Evolutionary conservation across 768 basidiomycete species (phyloP).

Genomic region (Russula brevipes): DNA sequence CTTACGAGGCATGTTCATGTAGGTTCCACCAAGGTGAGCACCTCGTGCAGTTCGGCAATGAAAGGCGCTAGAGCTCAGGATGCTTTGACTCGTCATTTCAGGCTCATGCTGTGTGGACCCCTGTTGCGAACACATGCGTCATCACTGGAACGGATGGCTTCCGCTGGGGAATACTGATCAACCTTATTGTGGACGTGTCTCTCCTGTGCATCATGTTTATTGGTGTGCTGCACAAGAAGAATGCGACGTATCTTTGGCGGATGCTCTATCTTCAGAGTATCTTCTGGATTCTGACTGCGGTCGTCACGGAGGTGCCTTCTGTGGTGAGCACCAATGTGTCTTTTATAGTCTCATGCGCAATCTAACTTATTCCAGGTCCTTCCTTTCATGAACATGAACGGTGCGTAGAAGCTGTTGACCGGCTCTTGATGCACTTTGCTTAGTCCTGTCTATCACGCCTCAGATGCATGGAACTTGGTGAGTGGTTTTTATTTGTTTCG

Average conservation of each 20-base stretch:
- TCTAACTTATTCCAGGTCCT: slow-evolving; percentile 6
- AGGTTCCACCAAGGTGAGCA: slow-evolving; percentile 14
- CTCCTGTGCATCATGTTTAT: slow-evolving; percentile 20
- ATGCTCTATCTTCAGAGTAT: slow-evolving; percentile 23
- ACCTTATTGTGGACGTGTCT: slow-evolving; percentile 20
- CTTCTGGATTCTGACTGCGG: slow-evolving; percentile 17
- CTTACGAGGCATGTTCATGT: neutral
- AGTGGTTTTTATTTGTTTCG: neutral
- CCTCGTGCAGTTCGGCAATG: no score
- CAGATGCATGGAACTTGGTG: slow-evolving; percentile 24
- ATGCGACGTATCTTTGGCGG: slow-evolving; percentile 21
- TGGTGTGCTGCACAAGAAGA: slow-evolving; percentile 21
- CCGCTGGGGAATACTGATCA: slow-evolving; percentile 20
- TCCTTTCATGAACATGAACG: slow-evolving; percentile 20
- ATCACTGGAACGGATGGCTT: slow-evolving; percentile 15
- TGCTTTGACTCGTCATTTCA: neutral
- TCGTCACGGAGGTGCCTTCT: slow-evolving; percentile 18
- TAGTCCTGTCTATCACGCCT: neutral
- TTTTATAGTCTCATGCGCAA: neutral
- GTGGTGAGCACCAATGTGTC: slow-evolving; percentile 2
- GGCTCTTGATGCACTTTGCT: neutral
- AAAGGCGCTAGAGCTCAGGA: no score
- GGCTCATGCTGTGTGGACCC: slow-evolving; percentile 5
- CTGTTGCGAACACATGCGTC: neutral
- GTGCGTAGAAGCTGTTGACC: slow-evolving; percentile 3